Evolutionary conservation across 2,329 filamentous ascomycete genomes (phyloP), one percentile per base, ranked within the genome.

Genomic region (Beauveria asiatica): DNA sequence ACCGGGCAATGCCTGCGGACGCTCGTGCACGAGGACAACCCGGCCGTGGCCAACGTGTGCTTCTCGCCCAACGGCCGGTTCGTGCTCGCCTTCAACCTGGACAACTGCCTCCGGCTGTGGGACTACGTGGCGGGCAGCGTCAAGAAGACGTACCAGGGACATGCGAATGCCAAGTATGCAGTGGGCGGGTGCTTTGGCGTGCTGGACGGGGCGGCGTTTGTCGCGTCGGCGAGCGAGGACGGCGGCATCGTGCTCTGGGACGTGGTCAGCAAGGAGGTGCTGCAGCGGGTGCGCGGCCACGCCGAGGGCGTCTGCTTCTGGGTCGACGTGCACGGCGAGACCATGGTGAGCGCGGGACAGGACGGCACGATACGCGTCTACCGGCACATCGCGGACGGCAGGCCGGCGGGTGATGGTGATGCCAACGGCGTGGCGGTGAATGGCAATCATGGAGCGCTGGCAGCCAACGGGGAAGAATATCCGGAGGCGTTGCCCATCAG

Each of bases 91-190:
- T 96, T 89, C 74, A 96, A 90, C 64, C 81, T 97, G 65, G 94
- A 99, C 76, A 89, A 87, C 62, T 93, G 89, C 70, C 83, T 99
- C 51, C 86, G 94, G 2, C 78, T 99, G 23, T 99, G 94, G 94
- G 90, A 97, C 72, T 99, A 97, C 70, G 88, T 96, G 9, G 85
- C 91, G 42, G 93, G 93, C 8, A 85, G 86, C 30, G 94, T 94
- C 66, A 88, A 96, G 68, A 99, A 99, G 80, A 99, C 94, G 16
- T 99, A 97, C 73, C 92, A 97, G 71, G 94, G 94, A 0, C 94
- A 97, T 69, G 76, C 78, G 59, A 99, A 99, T 72, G 80, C 84
- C 59, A 87, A 87, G 63, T 97, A 89, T 74, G 93, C 90, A 65
- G 80, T 97, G n/a, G 84, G 84, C 3, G 90, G 92, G 4, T 87